Percentiles rank a stretch among this genome's conserved stretches.
phyloP scores from a whole-genome alignment of 2,329 filamentous ascomycete genomes.

The Trichoderma sp. region DNA sequence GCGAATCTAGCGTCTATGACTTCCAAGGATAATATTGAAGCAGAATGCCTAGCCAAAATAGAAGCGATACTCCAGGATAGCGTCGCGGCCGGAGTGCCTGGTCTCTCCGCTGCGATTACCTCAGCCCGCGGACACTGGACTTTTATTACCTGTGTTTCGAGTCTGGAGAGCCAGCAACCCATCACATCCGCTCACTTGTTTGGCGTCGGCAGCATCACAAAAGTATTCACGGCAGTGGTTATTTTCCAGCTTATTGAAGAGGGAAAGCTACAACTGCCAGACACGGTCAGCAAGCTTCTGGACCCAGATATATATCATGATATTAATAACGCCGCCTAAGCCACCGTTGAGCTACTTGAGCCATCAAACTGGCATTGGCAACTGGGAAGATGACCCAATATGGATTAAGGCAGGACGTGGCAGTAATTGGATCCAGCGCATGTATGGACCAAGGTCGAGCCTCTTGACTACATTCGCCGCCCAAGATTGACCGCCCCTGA shows the following conservation, averaged over 20 bases:
- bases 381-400: constrained; percentile 21
- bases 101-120: constrained; percentile 17
- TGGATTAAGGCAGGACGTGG: constrained; percentile 20
- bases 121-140: constrained; percentile 4
- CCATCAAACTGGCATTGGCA: constrained; percentile 20
- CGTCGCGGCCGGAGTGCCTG: constrained; percentile 10
- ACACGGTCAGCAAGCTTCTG: constrained; percentile 15
- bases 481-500: constrained; percentile 19
- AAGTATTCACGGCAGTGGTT: constrained; percentile 21
- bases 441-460: constrained; percentile 20
- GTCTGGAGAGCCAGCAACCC: not conserved
- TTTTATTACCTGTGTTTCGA: constrained; percentile 11
- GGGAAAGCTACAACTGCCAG: constrained; percentile 17
- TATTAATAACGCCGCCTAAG: constrained; percentile 17
- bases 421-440: constrained; percentile 15
- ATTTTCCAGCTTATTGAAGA: constrained; percentile 22
- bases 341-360: constrained; percentile 13
- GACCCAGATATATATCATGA: constrained; percentile 2
- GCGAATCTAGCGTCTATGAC: not conserved
- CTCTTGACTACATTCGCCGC: constrained; percentile 21
- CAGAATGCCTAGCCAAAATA: not conserved
- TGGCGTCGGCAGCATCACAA: constrained; percentile 22
- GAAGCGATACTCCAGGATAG: constrained; percentile 8
- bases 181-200: constrained; percentile 17
- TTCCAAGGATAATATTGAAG: not conserved